Evolutionary conservation across 495 filamentous ascomycete genomes (phyloP).

Genomic region (Margaritispora aquatica): DNA sequence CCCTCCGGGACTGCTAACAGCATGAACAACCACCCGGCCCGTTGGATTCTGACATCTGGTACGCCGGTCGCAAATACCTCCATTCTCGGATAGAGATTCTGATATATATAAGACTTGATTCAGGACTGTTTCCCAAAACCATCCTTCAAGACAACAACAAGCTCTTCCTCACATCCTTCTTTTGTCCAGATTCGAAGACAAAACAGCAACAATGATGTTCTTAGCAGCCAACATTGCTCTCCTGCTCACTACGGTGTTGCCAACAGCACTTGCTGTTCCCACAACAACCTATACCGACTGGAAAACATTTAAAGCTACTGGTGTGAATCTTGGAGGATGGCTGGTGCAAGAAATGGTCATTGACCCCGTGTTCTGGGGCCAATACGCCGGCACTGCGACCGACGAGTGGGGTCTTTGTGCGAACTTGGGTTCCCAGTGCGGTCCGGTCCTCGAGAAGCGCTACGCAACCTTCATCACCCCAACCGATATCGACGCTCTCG

Average conservation of each 20-base stretch:
- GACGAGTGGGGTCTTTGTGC: constrained; percentile 32
- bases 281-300: constrained; percentile 2
- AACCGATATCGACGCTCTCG: constrained; percentile 27
- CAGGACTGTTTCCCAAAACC: too few relatives aligned
- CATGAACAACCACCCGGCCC: too few relatives aligned
- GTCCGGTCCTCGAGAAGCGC: constrained; percentile 19
- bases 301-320: constrained; percentile 9
- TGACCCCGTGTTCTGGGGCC: constrained; percentile 26
- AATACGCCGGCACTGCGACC: constrained; percentile 22
- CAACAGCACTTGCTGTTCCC: background rate
- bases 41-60: too few relatives aligned
- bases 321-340: constrained; percentile 30
- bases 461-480: constrained; percentile 35
- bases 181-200: too few relatives aligned
- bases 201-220: background rate
- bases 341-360: constrained; percentile 35
- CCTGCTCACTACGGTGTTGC: background rate
- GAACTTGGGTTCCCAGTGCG: constrained; percentile 13
- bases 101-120: too few relatives aligned
- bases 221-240: background rate
- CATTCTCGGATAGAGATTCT: too few relatives aligned
- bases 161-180: too few relatives aligned
- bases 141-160: too few relatives aligned
- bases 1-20: too few relatives aligned
- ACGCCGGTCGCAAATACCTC: too few relatives aligned